Conservation (phyloP, 2,329 filamentous ascomycete genomes). For the Endoconidiophora laricicola region DNA sequence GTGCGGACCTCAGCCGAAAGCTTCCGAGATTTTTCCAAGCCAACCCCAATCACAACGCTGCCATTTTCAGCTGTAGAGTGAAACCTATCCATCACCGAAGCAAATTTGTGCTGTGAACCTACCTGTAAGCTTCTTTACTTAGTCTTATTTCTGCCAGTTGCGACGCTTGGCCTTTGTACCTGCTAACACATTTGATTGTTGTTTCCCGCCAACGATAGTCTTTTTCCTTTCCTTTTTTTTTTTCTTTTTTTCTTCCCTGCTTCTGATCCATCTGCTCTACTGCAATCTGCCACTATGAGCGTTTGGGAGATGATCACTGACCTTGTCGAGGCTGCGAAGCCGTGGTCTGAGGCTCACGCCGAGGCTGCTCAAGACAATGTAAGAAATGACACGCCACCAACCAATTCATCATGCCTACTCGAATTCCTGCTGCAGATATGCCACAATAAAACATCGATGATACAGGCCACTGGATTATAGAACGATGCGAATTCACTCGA, state of each 20-base stretch:
- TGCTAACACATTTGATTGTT: not conserved
- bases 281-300: conserved; percentile 35
- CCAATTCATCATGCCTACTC: not conserved
- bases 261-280: not conserved
- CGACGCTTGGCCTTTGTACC: not conserved
- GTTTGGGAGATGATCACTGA: conserved; percentile 50
- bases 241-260: conserved; percentile 4
- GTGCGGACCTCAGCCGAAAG: conserved; percentile 6
- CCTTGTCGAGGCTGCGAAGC: conserved; percentile 46
- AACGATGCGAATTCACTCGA: not conserved
- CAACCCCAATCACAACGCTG: conserved; percentile 9
- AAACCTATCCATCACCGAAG: not conserved
- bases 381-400: conserved; percentile 14
- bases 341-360: conserved; percentile 48
- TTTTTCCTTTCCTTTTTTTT: conserved; percentile 1
- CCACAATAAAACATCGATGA: no score
- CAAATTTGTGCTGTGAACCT: not conserved
- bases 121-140: not conserved
- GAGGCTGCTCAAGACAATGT: conserved; percentile 50
- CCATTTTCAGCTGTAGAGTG: conserved; percentile 4
- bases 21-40: conserved; percentile 13
- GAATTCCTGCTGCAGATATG: not conserved
- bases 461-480: not conserved
- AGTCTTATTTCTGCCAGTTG: not conserved
- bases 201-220: not conserved